Base-by-base conservation (phyloP, 768 basidiomycete species). In the Gautieria morchelliformis region DNA sequence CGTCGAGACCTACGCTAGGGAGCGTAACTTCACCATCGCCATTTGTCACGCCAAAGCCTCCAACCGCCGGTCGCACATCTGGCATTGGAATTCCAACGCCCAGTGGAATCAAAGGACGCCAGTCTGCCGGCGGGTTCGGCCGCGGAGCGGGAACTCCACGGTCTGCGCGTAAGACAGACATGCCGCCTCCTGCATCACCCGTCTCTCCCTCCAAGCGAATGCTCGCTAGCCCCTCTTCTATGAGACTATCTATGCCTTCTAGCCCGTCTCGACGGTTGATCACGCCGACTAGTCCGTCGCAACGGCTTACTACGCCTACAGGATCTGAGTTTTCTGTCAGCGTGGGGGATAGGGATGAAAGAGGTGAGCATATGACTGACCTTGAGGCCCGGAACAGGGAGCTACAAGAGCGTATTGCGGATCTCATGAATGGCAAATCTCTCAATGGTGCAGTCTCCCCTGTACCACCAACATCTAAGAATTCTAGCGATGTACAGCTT, bases 171-270 rank as follows among this genome's bases (percentile, higher is more conserved):
- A 59, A 47, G 52, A 61, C 52, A 19, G 61, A 62, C 7, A 89
- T 91, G 89, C 89, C 87, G 2, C 89, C 88, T 3, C 88, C 88
- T 17, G 73, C 83, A 0, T 87, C 86, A 12, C 87, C 87, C 7
- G 56, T 57, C 10, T 58, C 53, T 15, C 58, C 51, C 7, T 46
- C 44, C 11, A 57, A 57, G 39, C 56, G 56, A 22, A 12, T 50
- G 11, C 48, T 48, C n/a, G 22, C 56, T 4, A 41, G 56, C 56
- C 50, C 56, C 9, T 46, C 56, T 24, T 55, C 53, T 24, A 32
- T 44, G 41, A 44, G 30, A 44, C 24, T 55, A 9, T 24, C 37
- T 11, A 45, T 40, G 41, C 22, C 53, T 9, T 35, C 41, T 9
- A 55, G 53, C 20, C 53, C 53, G 20, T 57, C 56, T 15, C 45